Evolutionary conservation across 495 filamentous ascomycete genomes (phyloP).

Genomic region (Pseudotulostoma volvatum): DNA sequence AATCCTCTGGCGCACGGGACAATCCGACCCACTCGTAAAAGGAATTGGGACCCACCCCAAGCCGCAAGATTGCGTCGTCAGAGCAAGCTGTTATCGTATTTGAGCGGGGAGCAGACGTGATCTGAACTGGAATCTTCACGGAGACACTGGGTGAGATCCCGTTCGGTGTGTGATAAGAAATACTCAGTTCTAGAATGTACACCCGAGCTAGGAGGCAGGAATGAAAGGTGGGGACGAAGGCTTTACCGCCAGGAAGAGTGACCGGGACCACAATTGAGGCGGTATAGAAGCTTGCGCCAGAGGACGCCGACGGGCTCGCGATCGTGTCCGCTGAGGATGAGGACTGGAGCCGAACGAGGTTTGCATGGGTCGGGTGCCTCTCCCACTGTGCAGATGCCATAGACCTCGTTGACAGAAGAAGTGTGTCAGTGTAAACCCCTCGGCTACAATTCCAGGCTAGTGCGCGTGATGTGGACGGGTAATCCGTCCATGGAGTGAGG

Average conservation of each 20-base stretch:
- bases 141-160: slow-evolving; percentile 39
- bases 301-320: slow-evolving; percentile 25
- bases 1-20: too few species aligned
- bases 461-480: slow-evolving; percentile 15
- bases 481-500: slow-evolving; percentile 38
- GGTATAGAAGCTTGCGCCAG: slow-evolving; percentile 41
- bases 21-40: too few species aligned
- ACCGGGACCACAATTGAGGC: slow-evolving; percentile 58
- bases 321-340: slow-evolving; percentile 17
- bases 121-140: slow-evolving; percentile 62
- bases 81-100: background rate
- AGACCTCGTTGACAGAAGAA: slow-evolving; percentile 47
- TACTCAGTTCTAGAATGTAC: slow-evolving; percentile 55
- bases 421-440: slow-evolving; percentile 47
- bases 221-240: slow-evolving; percentile 79
- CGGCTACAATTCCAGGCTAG: slow-evolving; percentile 30
- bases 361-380: slow-evolving; percentile 20
- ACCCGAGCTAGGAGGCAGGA: slow-evolving; percentile 66
- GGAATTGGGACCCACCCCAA: too few species aligned
- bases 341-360: slow-evolving; percentile 30
- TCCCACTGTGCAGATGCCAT: slow-evolving; percentile 52
- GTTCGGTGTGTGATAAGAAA: slow-evolving; percentile 43
- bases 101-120: slow-evolving; percentile 24
- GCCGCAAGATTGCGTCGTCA: slow-evolving; percentile 9
- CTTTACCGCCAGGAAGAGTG: slow-evolving; percentile 48